A percentile compares a stretch with the other conserved stretches of the same genome.
Conservation (phyloP, 2,329 filamentous ascomycete genomes). For the Sporothrix luriei region DNA sequence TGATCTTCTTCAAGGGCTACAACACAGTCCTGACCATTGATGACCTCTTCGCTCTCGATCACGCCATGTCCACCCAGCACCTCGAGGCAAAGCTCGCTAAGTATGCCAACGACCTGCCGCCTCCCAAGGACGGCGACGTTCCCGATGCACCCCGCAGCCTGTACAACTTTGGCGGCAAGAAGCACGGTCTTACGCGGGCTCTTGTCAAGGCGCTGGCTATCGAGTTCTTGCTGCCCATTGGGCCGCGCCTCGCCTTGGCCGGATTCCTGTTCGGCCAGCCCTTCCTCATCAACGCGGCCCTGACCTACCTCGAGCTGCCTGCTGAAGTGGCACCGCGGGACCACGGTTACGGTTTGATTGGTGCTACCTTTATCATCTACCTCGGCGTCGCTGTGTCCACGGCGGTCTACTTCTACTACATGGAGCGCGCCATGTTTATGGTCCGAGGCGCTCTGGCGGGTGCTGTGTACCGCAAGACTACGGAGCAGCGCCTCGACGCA, state of each 20-base stretch:
- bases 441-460: conserved; percentile 41
- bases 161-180: conserved; percentile 27
- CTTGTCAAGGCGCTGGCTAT: conserved; percentile 35
- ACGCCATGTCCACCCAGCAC: conserved; percentile 24
- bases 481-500: conserved; percentile 34
- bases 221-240: conserved; percentile 38
- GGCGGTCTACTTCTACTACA: conserved; percentile 48
- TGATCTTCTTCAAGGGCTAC: conserved; percentile 45
- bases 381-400: conserved; percentile 46
- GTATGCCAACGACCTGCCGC: conserved; percentile 22
- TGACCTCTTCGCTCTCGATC: conserved; percentile 44
- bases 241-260: conserved; percentile 39
- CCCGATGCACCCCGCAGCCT: not conserved
- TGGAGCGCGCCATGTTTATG: conserved; percentile 42
- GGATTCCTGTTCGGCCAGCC: conserved; percentile 44
- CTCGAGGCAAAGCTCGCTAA: conserved; percentile 35
- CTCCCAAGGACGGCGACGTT: conserved; percentile 10
- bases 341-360: conserved; percentile 49
- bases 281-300: conserved; percentile 41
- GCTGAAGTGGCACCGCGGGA: conserved; percentile 34
- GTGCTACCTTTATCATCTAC: conserved; percentile 47
- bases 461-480: conserved; percentile 44
- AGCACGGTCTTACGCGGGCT: conserved; percentile 33
- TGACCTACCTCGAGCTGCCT: conserved; percentile 41
- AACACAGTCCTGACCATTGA: conserved; percentile 41